Base-by-base conservation (phyloP, 1,139 yeast species). In the Kodamaea fungicola region DNA sequence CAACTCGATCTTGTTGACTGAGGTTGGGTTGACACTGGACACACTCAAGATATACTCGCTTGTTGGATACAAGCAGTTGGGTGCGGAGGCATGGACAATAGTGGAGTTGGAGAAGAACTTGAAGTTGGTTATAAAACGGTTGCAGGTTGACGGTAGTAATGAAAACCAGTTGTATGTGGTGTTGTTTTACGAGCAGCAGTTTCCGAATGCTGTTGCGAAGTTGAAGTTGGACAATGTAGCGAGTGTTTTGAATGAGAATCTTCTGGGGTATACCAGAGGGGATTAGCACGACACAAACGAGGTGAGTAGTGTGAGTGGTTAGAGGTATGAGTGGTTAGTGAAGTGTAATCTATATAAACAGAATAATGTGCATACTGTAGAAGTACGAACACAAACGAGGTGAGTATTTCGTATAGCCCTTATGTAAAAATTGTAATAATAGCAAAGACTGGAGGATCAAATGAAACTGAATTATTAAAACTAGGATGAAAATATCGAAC, bases 41-140 rank as follows among this genome's bases (percentile, higher is more conserved):
- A 64, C 62, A 38, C 55, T 75, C 25, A 67, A 67, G 42, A 71
- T 76, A 8, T 61, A 70, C 44, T 64, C 76, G n/a, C 54, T 76
- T 26, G 50, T 74, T 37, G 75, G 73, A 2, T 58, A 65, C 39
- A 67, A 62, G 34, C 59, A 62, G 32, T 62, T 68, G 53, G 51
- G 54, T 9, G 9, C 42, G 5, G 50, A 46, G 6, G 40, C 39
- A 7, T 69, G 76, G 75, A 57, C 57, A 7, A 48, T 61, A 5
- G 44, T 68, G 38, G 62, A 64, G 33, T 46, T 69, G 32, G 71
- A 67, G 35, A 45, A 46, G n/a, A 50, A 52, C 8, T 41, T 64
- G 24, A 54, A 52, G 34, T 56, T 66, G 31, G 58, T 64, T 32
- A 60, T 68, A 30, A 53, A 56, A 35, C 34, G 46, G 26, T 49